Percentiles rank a stretch among this genome's conserved stretches.
Evolutionary conservation across 768 basidiomycete species (phyloP).

Genomic region (Neoboletus subvelutipes): DNA sequence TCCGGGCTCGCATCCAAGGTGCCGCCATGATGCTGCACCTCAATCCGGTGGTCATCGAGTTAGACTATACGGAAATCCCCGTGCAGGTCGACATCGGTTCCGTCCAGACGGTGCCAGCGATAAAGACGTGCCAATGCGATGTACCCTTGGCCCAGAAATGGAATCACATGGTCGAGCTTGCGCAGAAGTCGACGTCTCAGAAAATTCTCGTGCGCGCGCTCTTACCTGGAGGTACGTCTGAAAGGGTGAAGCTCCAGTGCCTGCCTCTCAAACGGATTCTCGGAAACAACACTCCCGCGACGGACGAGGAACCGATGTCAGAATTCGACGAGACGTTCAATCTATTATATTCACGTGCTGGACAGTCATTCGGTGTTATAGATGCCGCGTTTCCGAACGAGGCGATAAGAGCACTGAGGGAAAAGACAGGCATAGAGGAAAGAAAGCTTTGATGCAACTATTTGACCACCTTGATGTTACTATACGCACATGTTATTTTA

Average conservation of each 20-base stretch:
- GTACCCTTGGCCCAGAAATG: constrained; percentile 22
- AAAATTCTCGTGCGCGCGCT: constrained; percentile 30
- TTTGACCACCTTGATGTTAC: neutral
- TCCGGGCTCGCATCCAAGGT: constrained; percentile 19
- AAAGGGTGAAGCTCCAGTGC: constrained; percentile 28
- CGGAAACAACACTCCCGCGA: constrained; percentile 1
- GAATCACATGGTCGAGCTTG: constrained; percentile 29
- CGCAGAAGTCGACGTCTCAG: constrained; percentile 21
- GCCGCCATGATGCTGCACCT: neutral
- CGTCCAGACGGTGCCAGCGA: constrained; percentile 1
- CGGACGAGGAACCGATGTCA: constrained; percentile 17
- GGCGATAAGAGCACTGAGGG: constrained; percentile 12
- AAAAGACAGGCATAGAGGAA: constrained; percentile 8
- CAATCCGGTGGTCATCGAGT: constrained; percentile 24
- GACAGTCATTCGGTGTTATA: constrained; percentile 16
- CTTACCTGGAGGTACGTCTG: constrained; percentile 24
- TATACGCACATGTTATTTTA: neutral
- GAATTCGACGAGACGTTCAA: constrained; percentile 25
- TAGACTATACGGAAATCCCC: constrained; percentile 26
- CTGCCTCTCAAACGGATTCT: constrained; percentile 22
- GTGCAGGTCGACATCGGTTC: constrained; percentile 19
- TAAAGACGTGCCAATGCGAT: constrained; percentile 27
- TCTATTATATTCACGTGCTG: constrained; percentile 26
- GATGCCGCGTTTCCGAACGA: constrained; percentile 25
- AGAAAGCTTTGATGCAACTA: neutral